phyloP scores from a whole-genome alignment of 2,329 filamentous ascomycete genomes.

The Xylaria sp. region DNA sequence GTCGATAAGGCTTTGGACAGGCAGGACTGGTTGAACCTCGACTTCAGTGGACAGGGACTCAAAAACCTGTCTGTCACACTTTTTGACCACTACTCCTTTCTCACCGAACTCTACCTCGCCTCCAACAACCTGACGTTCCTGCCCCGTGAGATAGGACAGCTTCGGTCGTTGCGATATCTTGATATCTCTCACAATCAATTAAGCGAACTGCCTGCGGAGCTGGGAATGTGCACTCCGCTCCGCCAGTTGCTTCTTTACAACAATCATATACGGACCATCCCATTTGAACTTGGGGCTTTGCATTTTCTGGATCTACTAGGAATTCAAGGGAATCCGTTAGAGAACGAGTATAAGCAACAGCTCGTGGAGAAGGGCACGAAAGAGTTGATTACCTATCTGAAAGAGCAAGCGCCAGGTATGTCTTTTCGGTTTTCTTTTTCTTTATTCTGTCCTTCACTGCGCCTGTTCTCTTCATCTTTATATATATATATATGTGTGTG shows the following conservation, averaged over 20 bases:
- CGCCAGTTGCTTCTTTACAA: conserved; percentile 86
- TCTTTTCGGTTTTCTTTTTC: conserved; percentile 19
- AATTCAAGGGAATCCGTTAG: conserved; percentile 87
- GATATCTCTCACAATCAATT: conserved; percentile 91
- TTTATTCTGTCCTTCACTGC: neutral
- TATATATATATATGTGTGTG: neutral
- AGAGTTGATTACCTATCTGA: conserved; percentile 78
- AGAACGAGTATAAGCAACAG: conserved; percentile 74
- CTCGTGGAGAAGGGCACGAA: conserved; percentile 88
- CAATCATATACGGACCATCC: conserved; percentile 81
- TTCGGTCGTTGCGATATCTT: conserved; percentile 79
- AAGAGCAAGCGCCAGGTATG: conserved; percentile 84
- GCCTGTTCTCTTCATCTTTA: neutral
- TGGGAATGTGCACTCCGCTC: conserved; percentile 95
- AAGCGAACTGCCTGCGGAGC: conserved; percentile 78
- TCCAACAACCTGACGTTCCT: conserved; percentile 85
- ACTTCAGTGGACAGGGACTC: conserved; percentile 94
- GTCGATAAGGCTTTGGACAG: conserved; percentile 67
- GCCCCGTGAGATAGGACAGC: conserved; percentile 78
- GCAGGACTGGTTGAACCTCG: conserved; percentile 90
- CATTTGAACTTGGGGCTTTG: conserved; percentile 84
- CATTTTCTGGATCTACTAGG: conserved; percentile 88
- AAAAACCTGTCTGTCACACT: conserved; percentile 78
- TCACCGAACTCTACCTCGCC: conserved; percentile 90
- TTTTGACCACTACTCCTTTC: conserved; percentile 80